Evolutionary conservation across 2,329 filamentous ascomycete species (phyloP).

Genomic region (Neophaeococcomyces aloes): DNA sequence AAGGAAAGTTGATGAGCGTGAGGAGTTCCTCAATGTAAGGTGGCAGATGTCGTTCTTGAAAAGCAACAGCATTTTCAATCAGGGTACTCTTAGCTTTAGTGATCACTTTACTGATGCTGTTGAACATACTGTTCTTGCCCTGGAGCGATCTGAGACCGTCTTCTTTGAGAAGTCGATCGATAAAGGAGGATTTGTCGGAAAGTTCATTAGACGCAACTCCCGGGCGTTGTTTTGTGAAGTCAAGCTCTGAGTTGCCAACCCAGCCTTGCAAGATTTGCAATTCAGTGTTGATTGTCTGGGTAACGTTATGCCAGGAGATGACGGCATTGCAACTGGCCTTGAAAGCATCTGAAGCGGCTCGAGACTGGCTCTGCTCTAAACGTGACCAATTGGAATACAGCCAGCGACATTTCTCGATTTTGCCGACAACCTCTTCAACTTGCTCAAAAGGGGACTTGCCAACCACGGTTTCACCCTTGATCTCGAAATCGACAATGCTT

Average conservation of each 20-base stretch:
- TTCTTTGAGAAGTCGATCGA: constrained; percentile 90
- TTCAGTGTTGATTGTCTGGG: constrained; percentile 89
- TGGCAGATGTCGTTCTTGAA: constrained; percentile 79
- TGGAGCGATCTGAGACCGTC: constrained; percentile 88
- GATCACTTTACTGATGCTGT: constrained; percentile 74
- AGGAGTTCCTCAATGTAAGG: constrained; percentile 95
- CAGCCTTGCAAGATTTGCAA: constrained; percentile 83
- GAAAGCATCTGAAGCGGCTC: constrained; percentile 66
- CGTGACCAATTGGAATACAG: constrained; percentile 73
- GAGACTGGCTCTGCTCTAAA: constrained; percentile 63
- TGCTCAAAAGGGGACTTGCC: constrained; percentile 81
- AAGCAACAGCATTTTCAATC: constrained; percentile 73
- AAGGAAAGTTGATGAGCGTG: constrained; percentile 94
- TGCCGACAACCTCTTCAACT: constrained; percentile 76
- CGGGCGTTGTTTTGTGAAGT: constrained; percentile 68
- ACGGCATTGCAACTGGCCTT: constrained; percentile 77
- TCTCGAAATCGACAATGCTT: constrained; percentile 82
- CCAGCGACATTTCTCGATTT: constrained; percentile 79
- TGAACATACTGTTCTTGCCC: constrained; percentile 69
- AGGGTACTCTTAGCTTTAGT: constrained; percentile 86
- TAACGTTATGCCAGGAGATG: constrained; percentile 94
- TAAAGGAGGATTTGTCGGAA: constrained; percentile 81
- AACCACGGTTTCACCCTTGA: constrained; percentile 84
- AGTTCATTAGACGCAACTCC: constrained; percentile 61
- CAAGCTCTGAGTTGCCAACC: constrained; percentile 92